These are phyloP conservation scores for Trichoderma afroharzianum DNA, from an alignment of 2,329 filamentous ascomycete species.

Conservation along the genomic window DNA sequence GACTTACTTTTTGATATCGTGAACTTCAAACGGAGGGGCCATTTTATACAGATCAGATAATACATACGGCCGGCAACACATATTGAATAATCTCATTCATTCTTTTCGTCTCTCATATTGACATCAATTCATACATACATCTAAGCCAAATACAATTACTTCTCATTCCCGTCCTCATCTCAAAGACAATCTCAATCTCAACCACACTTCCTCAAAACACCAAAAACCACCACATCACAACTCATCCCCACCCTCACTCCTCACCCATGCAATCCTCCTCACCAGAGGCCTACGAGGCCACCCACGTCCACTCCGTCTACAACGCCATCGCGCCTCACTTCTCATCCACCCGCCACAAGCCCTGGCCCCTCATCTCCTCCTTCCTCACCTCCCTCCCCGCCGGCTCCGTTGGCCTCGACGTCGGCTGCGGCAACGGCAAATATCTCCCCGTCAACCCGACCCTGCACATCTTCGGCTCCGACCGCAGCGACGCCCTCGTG, in stretches of 20 bases:
- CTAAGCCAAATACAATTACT: neutral
- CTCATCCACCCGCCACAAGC: slow-evolving; percentile 73
- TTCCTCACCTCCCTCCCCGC: slow-evolving; percentile 65
- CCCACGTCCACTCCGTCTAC: slow-evolving; percentile 90
- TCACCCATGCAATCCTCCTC: slow-evolving; percentile 3
- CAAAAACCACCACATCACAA: neutral
- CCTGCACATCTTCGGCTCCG: slow-evolving; percentile 79
- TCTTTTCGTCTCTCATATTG: neutral
- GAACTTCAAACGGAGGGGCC: neutral
- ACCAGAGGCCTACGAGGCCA: slow-evolving; percentile 68
- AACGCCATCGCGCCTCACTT: slow-evolving; percentile 82
- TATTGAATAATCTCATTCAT: neutral
- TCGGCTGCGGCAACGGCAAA: slow-evolving; percentile 97
- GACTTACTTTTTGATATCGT: neutral
- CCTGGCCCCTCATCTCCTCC: slow-evolving; percentile 85
- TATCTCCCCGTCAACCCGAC: slow-evolving; percentile 76
- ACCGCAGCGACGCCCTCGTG: slow-evolving; percentile 64
- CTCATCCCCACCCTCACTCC: neutral
- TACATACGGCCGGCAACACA: neutral
- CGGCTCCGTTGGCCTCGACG: slow-evolving; percentile 79
- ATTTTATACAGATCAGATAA: neutral
- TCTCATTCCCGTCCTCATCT: neutral
- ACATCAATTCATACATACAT: neutral
- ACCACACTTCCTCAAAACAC: neutral
- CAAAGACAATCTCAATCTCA: neutral